phyloP scores from a whole-genome alignment of 1,284 basidiomycete genomes.

The Boletellus dicymbophilus region DNA sequence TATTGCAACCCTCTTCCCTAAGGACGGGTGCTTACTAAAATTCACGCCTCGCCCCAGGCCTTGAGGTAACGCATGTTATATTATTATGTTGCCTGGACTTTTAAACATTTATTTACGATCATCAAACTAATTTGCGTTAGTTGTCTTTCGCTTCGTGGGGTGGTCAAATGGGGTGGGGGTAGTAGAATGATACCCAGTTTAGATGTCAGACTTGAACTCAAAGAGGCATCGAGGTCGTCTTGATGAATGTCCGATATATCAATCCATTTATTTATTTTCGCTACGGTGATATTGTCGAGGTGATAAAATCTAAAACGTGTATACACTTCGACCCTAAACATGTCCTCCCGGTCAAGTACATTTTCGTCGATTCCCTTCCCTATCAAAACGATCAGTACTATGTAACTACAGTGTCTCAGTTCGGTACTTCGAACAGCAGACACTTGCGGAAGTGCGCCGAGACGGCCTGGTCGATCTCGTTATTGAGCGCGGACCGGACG shows the following conservation, averaged over 20 bases:
- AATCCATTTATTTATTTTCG: too few species aligned
- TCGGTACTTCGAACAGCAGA: slow-evolving; percentile 38
- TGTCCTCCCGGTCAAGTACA: too few species aligned
- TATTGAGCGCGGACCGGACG: slow-evolving; percentile 45
- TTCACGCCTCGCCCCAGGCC: slow-evolving; percentile 57
- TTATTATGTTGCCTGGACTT: slow-evolving; percentile 1
- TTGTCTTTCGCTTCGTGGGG: too few species aligned
- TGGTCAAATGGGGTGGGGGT: too few species aligned
- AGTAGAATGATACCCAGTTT: too few species aligned
- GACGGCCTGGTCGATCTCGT: slow-evolving; percentile 44
- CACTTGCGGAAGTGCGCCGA: slow-evolving; percentile 49
- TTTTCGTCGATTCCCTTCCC: too few species aligned
- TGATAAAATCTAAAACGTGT: too few species aligned
- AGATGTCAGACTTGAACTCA: too few species aligned
- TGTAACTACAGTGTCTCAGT: slow-evolving; percentile 12
- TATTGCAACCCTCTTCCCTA: slow-evolving; percentile 94
- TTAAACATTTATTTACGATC: background rate
- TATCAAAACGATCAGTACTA: background rate
- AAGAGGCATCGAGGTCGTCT: too few species aligned
- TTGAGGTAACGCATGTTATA: slow-evolving; percentile 8
- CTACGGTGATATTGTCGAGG: too few species aligned
- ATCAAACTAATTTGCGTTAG: slow-evolving; percentile 17
- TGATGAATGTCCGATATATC: too few species aligned
- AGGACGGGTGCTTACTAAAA: slow-evolving; percentile 87
- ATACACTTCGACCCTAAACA: too few species aligned